Conservation (phyloP, 2,329 filamentous ascomycete genomes). For the Penicillium glabrum region DNA sequence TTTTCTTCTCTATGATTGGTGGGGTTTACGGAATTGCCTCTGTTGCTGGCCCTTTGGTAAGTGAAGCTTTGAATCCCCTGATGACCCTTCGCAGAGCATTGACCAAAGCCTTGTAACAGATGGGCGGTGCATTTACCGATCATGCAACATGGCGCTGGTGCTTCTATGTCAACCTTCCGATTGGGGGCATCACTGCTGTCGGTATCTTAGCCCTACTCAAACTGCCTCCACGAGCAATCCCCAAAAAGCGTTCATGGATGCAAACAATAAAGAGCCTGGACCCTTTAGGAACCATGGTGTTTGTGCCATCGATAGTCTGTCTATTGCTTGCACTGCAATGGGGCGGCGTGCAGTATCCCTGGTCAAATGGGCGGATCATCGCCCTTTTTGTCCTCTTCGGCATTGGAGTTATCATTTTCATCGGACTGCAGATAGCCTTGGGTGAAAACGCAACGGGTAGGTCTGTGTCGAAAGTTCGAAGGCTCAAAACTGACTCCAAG, state of each 20-base stretch:
- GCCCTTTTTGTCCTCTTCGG: neutral
- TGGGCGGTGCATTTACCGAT: constrained; percentile 41
- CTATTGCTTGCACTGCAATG: neutral
- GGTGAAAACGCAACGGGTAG: neutral
- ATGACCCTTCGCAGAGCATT: neutral
- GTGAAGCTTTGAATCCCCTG: neutral
- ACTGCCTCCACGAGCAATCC: neutral
- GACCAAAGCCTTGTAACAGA: neutral
- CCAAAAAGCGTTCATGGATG: neutral
- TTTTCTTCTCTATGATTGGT: constrained; percentile 17
- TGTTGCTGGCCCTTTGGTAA: neutral
- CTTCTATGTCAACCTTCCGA: constrained; percentile 56
- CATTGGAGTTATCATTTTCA: neutral
- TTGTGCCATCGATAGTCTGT: neutral
- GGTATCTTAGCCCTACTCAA: neutral
- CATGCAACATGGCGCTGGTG: constrained; percentile 22
- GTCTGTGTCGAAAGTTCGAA: neutral
- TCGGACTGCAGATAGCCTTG: neutral
- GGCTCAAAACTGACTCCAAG: neutral
- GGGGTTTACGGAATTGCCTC: neutral
- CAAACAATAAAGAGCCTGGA: neutral
- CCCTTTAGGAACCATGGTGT: neutral
- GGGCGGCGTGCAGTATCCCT: neutral
- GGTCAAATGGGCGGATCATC: neutral
- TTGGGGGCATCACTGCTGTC: constrained; percentile 25